Base-by-base conservation (phyloP, 345 rosid genomes). In the Alliaria petiolata region DNA sequence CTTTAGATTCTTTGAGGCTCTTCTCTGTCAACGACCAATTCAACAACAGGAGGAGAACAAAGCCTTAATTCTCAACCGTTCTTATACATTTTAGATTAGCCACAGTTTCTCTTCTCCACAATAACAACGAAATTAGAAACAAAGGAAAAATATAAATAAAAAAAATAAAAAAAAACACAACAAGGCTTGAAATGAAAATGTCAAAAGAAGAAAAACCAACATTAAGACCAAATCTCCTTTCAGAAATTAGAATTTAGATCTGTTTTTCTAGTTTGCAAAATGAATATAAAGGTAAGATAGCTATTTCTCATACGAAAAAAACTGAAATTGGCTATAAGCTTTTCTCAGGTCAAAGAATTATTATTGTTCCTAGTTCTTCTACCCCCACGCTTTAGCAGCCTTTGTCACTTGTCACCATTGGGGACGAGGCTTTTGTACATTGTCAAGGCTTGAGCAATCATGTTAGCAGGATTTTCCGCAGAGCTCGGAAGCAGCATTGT, bases 401-500 rank as follows among this genome's bases (percentile, higher is more conserved):
- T n/a, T 22, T 22, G 25, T 22, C 25, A 22, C 25, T 22, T 22
- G 25, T 22, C 80, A 50, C 76, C 72, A n/a, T 14, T 57, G 16
- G 95, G 54, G 51, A 92, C 70, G 75, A 95, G 61, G 80, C 75
- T 80, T 70, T 88, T 95, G 82, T 88, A 87, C 91, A 92, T 85
- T 11, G 84, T 65, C 43, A 95, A 64, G 75, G 95, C 87, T 82
- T 87, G 97, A 44, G 89, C 93, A 58, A 92, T 84, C 84, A 83
- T 77, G 82, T 40, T 85, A 46, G 92, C 82, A 62, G 96, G 96
- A 76, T 83, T 88, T 20, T 70, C 80, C 57, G 86, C 73, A 46
- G 86, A 33, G 57, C 88, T 84, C 1, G 98, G 99, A 82, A 95
- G 96, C 82, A 92, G 71, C 85, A 95, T 71, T 34, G 99, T 95